phyloP scores from a whole-genome alignment of 2,329 filamentous ascomycete species.

The Alternaria sp. region DNA sequence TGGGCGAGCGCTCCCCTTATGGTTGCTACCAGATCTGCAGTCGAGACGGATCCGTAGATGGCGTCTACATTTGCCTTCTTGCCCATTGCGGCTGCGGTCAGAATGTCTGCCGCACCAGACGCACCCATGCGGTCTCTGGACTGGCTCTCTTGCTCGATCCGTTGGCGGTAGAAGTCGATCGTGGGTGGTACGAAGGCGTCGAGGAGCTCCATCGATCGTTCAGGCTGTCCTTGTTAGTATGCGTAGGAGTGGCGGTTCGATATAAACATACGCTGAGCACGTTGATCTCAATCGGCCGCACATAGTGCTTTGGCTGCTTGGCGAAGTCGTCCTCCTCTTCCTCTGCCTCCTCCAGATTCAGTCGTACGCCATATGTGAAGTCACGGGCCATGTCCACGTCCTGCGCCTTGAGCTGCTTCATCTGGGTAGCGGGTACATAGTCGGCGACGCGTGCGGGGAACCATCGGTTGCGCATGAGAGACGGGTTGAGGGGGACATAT shows the following conservation, averaged over 20 bases:
- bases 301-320: slow-evolving; percentile 30
- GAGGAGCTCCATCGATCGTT: slow-evolving; percentile 56
- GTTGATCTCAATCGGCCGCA: slow-evolving; percentile 50
- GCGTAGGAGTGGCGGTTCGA: background rate
- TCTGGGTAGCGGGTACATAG: slow-evolving; percentile 57
- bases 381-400: slow-evolving; percentile 56
- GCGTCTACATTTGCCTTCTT: slow-evolving; percentile 38
- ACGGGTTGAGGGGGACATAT: slow-evolving; percentile 59
- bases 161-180: slow-evolving; percentile 57
- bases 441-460: slow-evolving; percentile 59
- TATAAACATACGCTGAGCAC: slow-evolving; percentile 46
- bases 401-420: slow-evolving; percentile 54
- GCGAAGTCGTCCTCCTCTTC: slow-evolving; percentile 28
- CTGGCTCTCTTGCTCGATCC: slow-evolving; percentile 48
- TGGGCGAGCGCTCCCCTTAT: slow-evolving; percentile 58
- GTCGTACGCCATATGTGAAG: slow-evolving; percentile 50
- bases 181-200: slow-evolving; percentile 55
- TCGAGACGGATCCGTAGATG: slow-evolving; percentile 64
- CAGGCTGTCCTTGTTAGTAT: slow-evolving; percentile 44
- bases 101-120: slow-evolving; percentile 44
- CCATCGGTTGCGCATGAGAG: slow-evolving; percentile 63
- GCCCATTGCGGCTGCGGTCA: slow-evolving; percentile 43
- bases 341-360: slow-evolving; percentile 37
- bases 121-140: slow-evolving; percentile 39
- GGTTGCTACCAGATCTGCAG: slow-evolving; percentile 57